phyloP scores from a whole-genome alignment of 768 basidiomycete genomes.

The Candolleomyces eurysporus region DNA sequence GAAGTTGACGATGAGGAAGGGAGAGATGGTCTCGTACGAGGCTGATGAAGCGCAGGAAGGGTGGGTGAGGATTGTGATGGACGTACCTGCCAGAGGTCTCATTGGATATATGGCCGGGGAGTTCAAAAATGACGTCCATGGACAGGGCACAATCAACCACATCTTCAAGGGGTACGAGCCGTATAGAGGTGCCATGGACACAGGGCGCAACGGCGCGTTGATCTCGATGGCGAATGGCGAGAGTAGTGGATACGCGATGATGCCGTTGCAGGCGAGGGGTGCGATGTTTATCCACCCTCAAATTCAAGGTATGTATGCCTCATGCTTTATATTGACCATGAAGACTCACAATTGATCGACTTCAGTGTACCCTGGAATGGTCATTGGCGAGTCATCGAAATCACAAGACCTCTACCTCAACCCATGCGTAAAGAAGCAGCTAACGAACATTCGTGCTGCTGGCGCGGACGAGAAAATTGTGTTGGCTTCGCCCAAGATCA shows the following conservation, averaged over 20 bases:
- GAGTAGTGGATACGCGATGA: conserved; percentile 46
- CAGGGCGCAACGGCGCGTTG: conserved; percentile 45
- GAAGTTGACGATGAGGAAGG: conserved; percentile 51
- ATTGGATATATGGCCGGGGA: conserved; percentile 55
- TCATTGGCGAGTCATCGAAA: conserved; percentile 49
- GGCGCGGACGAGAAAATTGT: conserved; percentile 51
- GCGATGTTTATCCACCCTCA: conserved; percentile 44
- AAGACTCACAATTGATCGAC: background rate
- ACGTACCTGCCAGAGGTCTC: conserved; percentile 46
- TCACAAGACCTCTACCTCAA: conserved; percentile 45
- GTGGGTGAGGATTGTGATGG: conserved; percentile 46
- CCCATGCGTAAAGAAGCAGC: conserved; percentile 46
- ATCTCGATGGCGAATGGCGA: conserved; percentile 48
- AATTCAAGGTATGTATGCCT: conserved; percentile 32
- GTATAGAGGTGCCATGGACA: conserved; percentile 42
- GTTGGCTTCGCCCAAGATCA: conserved; percentile 38
- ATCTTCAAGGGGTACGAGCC: conserved; percentile 50
- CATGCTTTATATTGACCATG: background rate
- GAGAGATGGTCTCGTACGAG: conserved; percentile 46
- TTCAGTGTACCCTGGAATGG: conserved; percentile 50
- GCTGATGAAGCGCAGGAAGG: conserved; percentile 42
- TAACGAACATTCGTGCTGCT: conserved; percentile 49
- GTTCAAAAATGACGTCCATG: conserved; percentile 51
- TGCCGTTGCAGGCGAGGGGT: conserved; percentile 47
- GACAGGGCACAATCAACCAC: conserved; percentile 52